Conservation (phyloP, 805 yeast species). For the Metschnikowia similis region DNA sequence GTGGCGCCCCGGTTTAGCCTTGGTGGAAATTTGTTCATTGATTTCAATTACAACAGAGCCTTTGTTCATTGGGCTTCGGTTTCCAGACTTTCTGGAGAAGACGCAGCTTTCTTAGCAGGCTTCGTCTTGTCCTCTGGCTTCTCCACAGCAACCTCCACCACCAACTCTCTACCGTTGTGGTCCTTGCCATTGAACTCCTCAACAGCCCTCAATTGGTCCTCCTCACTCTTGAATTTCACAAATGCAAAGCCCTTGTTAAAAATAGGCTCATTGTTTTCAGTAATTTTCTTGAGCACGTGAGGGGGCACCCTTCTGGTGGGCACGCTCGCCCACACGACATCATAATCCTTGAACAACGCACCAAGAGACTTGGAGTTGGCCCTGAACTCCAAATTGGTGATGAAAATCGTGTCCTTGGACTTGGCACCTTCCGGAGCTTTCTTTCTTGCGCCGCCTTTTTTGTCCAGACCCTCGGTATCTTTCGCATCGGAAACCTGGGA, state of each 20-base stretch:
- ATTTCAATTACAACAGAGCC: background rate
- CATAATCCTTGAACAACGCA: constrained; percentile 43
- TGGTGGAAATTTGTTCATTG: background rate
- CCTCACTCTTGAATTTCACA: constrained; percentile 56
- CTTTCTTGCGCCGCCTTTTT: background rate
- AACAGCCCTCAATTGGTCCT: constrained; percentile 67
- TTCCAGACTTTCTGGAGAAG: background rate
- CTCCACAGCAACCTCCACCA: constrained; percentile 72
- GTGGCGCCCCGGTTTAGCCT: background rate
- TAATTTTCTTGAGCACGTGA: constrained; percentile 39
- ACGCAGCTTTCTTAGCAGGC: background rate
- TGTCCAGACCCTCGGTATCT: background rate
- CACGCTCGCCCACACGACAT: constrained; percentile 56
- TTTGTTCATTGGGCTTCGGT: background rate
- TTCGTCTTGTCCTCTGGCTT: constrained; percentile 22
- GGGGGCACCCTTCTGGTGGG: constrained; percentile 50
- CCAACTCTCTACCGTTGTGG: constrained; percentile 60
- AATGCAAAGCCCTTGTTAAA: constrained; percentile 65
- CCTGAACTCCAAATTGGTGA: constrained; percentile 54
- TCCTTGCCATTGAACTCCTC: constrained; percentile 60
- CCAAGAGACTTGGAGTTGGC: constrained; percentile 45
- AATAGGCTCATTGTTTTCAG: constrained; percentile 37
- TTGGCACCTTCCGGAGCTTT: constrained; percentile 46
- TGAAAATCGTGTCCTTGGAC: constrained; percentile 56
- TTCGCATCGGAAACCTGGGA: background rate